Evolutionary conservation across 768 basidiomycete species (phyloP).

Genomic region (Neoboletus brunneissimus): DNA sequence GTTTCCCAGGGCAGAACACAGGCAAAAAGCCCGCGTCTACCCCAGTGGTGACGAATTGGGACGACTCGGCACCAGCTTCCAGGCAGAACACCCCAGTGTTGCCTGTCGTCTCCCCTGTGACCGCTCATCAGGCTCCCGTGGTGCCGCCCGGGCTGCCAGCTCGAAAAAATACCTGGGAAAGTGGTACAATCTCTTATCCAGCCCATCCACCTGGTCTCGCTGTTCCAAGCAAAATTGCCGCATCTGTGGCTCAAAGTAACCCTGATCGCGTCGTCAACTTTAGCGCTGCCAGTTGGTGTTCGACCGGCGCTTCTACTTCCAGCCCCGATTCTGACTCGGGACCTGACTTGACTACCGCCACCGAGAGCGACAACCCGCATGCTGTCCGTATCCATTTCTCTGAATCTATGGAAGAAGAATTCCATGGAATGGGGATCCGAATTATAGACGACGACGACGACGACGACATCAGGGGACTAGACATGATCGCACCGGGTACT

Average conservation of each 20-base stretch:
- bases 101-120: not conserved
- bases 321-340: constrained; percentile 29
- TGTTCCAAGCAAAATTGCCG: not conserved
- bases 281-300: constrained; percentile 24
- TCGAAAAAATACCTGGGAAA: constrained; percentile 11
- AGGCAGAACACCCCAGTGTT: constrained; percentile 15
- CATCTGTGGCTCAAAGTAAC: not conserved
- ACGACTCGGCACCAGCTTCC: constrained; percentile 15
- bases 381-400: constrained; percentile 21
- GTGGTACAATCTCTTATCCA: constrained; percentile 6
- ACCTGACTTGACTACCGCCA: constrained; percentile 22
- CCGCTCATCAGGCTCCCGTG: constrained; percentile 1
- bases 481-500: constrained; percentile 23
- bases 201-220: constrained; percentile 13
- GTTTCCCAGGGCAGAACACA: constrained; percentile 16
- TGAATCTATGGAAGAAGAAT: constrained; percentile 30
- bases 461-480: constrained; percentile 17
- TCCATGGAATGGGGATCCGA: constrained; percentile 25
- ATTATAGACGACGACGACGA: constrained; percentile 12
- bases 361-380: constrained; percentile 25
- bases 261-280: constrained; percentile 10
- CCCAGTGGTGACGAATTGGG: constrained; percentile 18
- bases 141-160: constrained; percentile 12
- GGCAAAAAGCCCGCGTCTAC: not conserved
- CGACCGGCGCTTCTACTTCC: constrained; percentile 20